Evolutionary conservation across 202 grass and related monocot genomes (phyloP).

Genomic region (Cymbopogon flexuosus): DNA sequence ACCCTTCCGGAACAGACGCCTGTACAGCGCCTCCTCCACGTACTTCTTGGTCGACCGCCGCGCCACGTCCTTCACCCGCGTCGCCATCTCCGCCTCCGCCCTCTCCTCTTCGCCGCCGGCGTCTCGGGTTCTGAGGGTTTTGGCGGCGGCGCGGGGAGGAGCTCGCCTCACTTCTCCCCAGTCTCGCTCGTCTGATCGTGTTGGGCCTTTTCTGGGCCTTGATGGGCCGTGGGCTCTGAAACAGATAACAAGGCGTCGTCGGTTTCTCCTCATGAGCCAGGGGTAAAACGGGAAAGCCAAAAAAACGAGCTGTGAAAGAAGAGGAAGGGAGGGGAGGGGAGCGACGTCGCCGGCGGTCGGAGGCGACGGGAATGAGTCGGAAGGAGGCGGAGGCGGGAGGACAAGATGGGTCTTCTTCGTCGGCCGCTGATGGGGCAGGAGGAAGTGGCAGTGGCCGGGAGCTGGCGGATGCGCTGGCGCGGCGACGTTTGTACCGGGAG

Average conservation of each 20-base stretch:
- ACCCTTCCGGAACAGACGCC: conserved; percentile 67
- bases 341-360: conserved; percentile 45
- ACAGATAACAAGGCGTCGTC: neutral
- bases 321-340: neutral
- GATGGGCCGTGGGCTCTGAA: neutral
- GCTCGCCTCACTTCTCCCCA: conserved; percentile 10
- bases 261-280: neutral
- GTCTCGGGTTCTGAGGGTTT: conserved; percentile 43
- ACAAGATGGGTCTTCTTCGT: conserved; percentile 29
- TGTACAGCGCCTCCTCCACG: conserved; percentile 67
- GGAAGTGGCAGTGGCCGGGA: conserved; percentile 38
- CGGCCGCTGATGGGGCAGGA: conserved; percentile 11
- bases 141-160: conserved; percentile 25
- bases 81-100: conserved; percentile 42
- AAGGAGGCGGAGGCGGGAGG: conserved; percentile 33
- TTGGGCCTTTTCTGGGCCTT: conserved; percentile 21
- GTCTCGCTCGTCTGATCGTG: neutral
- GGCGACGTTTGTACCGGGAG: conserved; percentile 80
- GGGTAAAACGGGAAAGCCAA: conserved; percentile 22
- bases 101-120: conserved; percentile 27
- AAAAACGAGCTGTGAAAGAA: neutral
- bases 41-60: conserved; percentile 63
- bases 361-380: conserved; percentile 49
- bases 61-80: conserved; percentile 62
- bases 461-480: conserved; percentile 51